phyloP scores from a whole-genome alignment of 2,329 filamentous ascomycete genomes.

The Acrodontium crateriforme region DNA sequence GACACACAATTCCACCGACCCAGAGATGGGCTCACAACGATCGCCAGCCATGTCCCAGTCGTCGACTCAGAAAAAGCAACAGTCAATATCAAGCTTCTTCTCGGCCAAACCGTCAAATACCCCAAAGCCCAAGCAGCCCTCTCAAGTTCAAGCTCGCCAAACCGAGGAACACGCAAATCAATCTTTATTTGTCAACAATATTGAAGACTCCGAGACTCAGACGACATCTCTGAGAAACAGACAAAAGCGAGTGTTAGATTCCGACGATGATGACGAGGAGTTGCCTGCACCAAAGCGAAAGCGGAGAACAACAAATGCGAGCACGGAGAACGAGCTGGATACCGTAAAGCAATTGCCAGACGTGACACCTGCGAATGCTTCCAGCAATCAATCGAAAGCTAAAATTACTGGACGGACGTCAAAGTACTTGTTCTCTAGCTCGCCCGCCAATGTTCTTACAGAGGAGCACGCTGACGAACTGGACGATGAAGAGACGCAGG shows the following conservation, averaged over 20 bases:
- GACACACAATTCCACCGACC: too few species aligned
- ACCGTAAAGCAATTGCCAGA: too few species aligned
- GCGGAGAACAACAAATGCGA: too few species aligned
- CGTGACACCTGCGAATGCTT: background rate
- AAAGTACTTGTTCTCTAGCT: slow-evolving; percentile 45
- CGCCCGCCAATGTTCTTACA: slow-evolving; percentile 21
- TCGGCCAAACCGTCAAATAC: slow-evolving; percentile 15
- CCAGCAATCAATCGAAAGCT: slow-evolving; percentile 7
- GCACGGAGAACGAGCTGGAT: too few species aligned
- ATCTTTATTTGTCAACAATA: slow-evolving; percentile 17
- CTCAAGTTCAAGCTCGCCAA: slow-evolving; percentile 8
- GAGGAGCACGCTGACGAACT: slow-evolving; percentile 27
- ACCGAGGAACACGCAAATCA: slow-evolving; percentile 6
- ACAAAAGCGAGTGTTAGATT: slow-evolving; percentile 10
- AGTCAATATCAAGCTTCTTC: slow-evolving; percentile 52
- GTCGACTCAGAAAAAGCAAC: slow-evolving; percentile 51
- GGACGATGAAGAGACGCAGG: slow-evolving; percentile 40
- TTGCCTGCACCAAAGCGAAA: slow-evolving; percentile 8
- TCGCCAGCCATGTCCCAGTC: slow-evolving; percentile 1
- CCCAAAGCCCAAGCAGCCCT: slow-evolving; percentile 12
- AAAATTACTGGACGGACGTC: slow-evolving; percentile 38
- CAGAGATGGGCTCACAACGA: background rate
- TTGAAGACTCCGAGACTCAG: slow-evolving; percentile 14
- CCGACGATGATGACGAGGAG: slow-evolving; percentile 6
- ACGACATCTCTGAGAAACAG: background rate